Base-by-base conservation (phyloP, 345 rosid species). In the Brassica napus region DNA sequence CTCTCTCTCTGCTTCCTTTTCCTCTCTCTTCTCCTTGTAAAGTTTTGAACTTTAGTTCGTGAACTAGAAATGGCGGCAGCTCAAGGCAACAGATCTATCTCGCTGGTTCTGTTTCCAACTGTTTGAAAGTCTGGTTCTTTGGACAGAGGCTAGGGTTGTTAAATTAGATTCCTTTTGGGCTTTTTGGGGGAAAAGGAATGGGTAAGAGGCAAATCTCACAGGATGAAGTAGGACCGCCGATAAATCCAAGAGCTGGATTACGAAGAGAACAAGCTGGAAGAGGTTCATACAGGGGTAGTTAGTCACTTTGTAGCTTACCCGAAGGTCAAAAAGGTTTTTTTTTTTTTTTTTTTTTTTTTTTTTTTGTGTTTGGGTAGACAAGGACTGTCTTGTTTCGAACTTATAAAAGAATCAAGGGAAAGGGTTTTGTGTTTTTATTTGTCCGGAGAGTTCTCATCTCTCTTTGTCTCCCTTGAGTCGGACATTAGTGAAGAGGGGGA, bases 231-330 rank as follows among this genome's bases (percentile, higher is more conserved):
- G 97, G 94, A 75, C 98, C 94, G 71, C 92, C 94, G 66, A 86
- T 91, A 84, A 92, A 92, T 76, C 90, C 89, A 71, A 85, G 94
- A 69, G 94, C 96, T 11, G 97, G 94, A 74, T 86, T 94, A 63
- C 81, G 97, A 90, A 91, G 93, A 69, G 89, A 94, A 61, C 97
- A 94, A 83, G 98, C 98, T 8, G 98, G 98, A 54, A 84, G 98
- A 91, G 97, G 98, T 68, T 92, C 97, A 14, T 94, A 94, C 79
- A 87, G 98, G 82, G 98, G 94, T 75, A 91, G 98, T 78, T 94
- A 94, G 97, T 80, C 10, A 39, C 55, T 81, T 75, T 31, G 69
- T 71, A 11, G 65, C 16, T 58, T 1, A 62, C 71, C 71, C 68
- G 64, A 80, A 65, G 39, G 6, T 4, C 8, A 47, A 54, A 59